phyloP scores from a whole-genome alignment of 2,329 filamentous ascomycete species.

The Diaporthe caulivora region DNA sequence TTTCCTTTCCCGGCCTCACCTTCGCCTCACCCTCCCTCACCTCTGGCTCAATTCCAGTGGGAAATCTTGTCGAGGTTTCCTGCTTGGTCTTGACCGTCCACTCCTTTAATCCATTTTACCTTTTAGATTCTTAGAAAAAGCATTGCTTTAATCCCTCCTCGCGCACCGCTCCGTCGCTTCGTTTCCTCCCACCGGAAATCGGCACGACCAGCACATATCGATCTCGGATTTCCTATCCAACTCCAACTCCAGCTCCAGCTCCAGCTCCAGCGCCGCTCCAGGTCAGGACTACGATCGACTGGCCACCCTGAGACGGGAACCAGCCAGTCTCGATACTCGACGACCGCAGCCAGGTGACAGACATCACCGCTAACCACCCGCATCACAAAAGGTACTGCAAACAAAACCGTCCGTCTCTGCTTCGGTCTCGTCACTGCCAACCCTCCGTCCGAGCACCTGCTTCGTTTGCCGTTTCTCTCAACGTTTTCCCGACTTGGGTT shows the following conservation, averaged over 20 bases:
- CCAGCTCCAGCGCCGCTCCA: constrained; percentile 20
- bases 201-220: constrained; percentile 29
- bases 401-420: neutral
- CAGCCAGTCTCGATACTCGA: constrained; percentile 22
- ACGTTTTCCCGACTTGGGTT: constrained; percentile 34
- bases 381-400: constrained; percentile 12
- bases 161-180: constrained; percentile 38
- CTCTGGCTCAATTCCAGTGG: constrained; percentile 69
- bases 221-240: constrained; percentile 9
- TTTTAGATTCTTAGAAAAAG: constrained; percentile 40
- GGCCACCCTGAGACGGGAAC: constrained; percentile 3
- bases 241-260: constrained; percentile 13
- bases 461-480: constrained; percentile 37
- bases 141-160: constrained; percentile 42
- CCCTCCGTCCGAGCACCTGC: constrained; percentile 14
- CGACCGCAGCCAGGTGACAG: constrained; percentile 2
- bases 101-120: constrained; percentile 59
- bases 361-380: constrained; percentile 28
- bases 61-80: constrained; percentile 61
- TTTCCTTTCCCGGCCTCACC: constrained; percentile 34
- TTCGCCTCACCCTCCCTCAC: constrained; percentile 31
- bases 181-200: constrained; percentile 26
- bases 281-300: neutral
- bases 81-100: constrained; percentile 71
- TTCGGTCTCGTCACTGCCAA: constrained; percentile 1